These are phyloP conservation scores for Drechslerella coelobrocha DNA, from an alignment of 2,329 filamentous ascomycete genomes.

Conservation along the genomic window DNA sequence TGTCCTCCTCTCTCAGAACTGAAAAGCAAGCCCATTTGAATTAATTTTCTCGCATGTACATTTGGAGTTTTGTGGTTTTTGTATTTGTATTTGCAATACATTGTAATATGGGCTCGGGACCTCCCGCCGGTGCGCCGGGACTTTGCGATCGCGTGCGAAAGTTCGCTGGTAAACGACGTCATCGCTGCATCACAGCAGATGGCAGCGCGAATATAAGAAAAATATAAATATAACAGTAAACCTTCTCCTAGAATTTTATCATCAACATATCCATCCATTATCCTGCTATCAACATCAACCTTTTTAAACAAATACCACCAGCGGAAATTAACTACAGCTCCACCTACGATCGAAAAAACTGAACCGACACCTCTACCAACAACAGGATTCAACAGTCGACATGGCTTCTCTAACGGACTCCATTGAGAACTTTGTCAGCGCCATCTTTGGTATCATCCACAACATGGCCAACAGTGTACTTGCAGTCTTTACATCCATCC, in stretches of 20 bases:
- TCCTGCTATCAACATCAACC: conserved; percentile 11
- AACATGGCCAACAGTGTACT: conserved; percentile 36
- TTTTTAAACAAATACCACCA: too few species aligned
- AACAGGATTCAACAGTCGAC: not conserved
- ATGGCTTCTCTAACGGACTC: conserved; percentile 33
- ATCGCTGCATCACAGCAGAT: conserved; percentile 40
- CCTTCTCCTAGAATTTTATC: not conserved
- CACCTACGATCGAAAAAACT: not conserved
- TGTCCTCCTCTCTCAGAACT: not conserved
- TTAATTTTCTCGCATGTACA: not conserved
- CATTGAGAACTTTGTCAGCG: conserved; percentile 41
- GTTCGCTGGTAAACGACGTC: conserved; percentile 44
- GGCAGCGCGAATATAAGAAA: too few species aligned
- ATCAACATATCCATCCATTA: not conserved
- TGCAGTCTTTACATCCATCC: conserved; percentile 38
- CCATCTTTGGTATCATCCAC: conserved; percentile 47
- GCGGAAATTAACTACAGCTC: not conserved
- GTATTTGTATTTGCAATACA: too few species aligned
- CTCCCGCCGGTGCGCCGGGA: not conserved
- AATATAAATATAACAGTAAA: not conserved
- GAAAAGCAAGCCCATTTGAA: not conserved
- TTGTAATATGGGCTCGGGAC: not conserved
- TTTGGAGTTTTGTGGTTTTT: not conserved
- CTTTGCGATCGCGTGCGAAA: not conserved
- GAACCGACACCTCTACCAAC: not conserved